Percentiles rank a stretch among this genome's conserved stretches.
Evolutionary conservation across 176 grass and related monocot genomes (phyloP).

Genomic region (Oryza australiensis): DNA sequence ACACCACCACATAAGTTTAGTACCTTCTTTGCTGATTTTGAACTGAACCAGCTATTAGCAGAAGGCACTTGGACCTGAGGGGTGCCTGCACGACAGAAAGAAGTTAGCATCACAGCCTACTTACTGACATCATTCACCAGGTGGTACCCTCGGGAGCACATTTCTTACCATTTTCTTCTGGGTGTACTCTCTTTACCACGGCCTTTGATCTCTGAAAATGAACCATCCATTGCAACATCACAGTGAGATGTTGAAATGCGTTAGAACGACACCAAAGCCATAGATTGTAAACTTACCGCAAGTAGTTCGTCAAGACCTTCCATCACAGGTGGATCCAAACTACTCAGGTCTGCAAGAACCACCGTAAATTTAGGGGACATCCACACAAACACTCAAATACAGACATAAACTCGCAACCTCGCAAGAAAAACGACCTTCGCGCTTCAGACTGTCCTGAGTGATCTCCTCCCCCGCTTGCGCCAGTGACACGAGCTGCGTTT

Average conservation of each 20-base stretch:
- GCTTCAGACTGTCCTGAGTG: conserved; percentile 55
- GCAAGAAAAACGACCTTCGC: conserved; percentile 49
- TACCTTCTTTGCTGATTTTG: conserved; percentile 95
- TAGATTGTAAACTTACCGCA: conserved; percentile 50
- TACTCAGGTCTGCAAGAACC: conserved; percentile 56
- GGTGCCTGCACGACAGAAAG: conserved; percentile 17
- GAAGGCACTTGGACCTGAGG: conserved; percentile 50
- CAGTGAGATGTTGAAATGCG: neutral
- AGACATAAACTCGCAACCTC: neutral
- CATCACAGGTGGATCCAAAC: conserved; percentile 65
- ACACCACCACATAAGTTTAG: neutral
- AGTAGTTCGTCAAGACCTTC: conserved; percentile 75
- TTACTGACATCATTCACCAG: neutral
- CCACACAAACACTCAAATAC: neutral
- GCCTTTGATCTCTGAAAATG: conserved; percentile 68
- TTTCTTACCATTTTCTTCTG: conserved; percentile 61
- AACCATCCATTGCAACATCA: conserved; percentile 24
- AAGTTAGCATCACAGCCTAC: neutral
- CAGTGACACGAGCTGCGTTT: conserved; percentile 70
- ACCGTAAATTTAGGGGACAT: neutral
- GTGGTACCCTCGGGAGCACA: neutral
- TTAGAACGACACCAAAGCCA: neutral
- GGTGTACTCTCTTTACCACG: conserved; percentile 55
- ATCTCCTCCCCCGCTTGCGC: conserved; percentile 84
- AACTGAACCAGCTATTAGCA: conserved; percentile 79